Base-by-base conservation (phyloP, 139 green algal species). In the Tetradesmus lagerheimii region DNA sequence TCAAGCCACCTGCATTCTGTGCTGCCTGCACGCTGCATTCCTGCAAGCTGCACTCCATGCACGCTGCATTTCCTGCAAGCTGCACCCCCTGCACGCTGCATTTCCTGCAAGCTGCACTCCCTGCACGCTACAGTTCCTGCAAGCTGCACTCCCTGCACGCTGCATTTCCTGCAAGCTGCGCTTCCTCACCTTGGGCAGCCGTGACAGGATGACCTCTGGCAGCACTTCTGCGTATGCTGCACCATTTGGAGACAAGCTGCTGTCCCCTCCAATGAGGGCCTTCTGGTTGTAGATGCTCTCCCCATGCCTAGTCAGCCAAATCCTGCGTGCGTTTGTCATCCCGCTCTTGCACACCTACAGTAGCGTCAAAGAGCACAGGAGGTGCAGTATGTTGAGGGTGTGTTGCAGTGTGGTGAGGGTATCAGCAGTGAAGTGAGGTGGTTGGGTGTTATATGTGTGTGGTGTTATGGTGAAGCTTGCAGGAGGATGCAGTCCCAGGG, bases 231-330 rank as follows among this genome's bases (percentile, higher is more conserved):
- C 93, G 67, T 99, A 99, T 25, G 92, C 86, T 74, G 96, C 80
- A 4, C 98, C 98, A 8, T 94, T 92, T 0, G 84, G 67, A 18
- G 88, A 96, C 18, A 99, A 90, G 11, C 66, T 43, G 50, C 90
- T 95, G 94, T 99, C 96, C 29, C 97, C 97, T 0, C 97, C 97
- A 66, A 99, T 95, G 80, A 96, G 92, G 31, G 91, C 95, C 78
- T 91, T 57, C 64, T 90, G 85, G 90, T 99, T 99, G 94, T 96
- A 99, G 87, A 96, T 23, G 53, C 87, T 95, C 94, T 99, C 95
- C 2, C 97, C 97, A 80, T 99, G 97, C 16, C 97, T 89, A 0
- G 95, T 98, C 4, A 99, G 91, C 94, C 94, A 99, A 50, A 99
- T 98, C 87, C 95, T 96, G 62, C 97, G 93, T 53, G 89, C 80